Base-by-base conservation (phyloP, 345 rosid species). In the Microthlaspi erraticum region DNA sequence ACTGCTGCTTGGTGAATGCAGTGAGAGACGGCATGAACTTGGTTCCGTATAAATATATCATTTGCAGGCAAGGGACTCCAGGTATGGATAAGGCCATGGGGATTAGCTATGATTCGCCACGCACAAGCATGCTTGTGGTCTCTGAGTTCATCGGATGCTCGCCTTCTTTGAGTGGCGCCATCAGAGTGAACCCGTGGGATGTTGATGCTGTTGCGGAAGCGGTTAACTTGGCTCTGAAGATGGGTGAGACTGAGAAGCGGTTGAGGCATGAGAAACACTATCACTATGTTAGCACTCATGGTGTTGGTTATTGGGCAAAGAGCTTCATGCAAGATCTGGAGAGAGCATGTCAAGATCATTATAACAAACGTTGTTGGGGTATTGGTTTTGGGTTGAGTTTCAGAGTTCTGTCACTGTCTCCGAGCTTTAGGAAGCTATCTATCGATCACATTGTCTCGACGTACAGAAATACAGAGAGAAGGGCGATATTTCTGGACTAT, bases 11-110 rank as follows among this genome's bases (percentile, higher is more conserved):
- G 43, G 92, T 89, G 74, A 89, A 83, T 75, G 96, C 96, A 9
- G 92, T 89, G 59, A 80, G 96, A 77, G 96, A 89, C 43, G 96
- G 96, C 60, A 89, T 89, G 96, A 89, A 89, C 80, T 81, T 89
- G 20, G 92, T 89, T 26, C 89, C 92, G 18, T 87, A 89, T 69
- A 87, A 89, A 72, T 89, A 87, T 64, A 82, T 87, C 34, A 81
- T 89, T 33, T 89, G 92, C 77, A 81, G 92, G 80, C 90, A 89
- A 76, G 96, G 96, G 66, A 80, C 90, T 13, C 77, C 79, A 2
- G 70, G 49, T n/a, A 79, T 89, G 89, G 84, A 85, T 45, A 73
- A 80, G 39, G 90, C 87, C 31, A 42, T 83, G 72, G 88, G 85
- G 20, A 50, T 74, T 38, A 43, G 64, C 70, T 19, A 52, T 70